Conservation (phyloP, 2,329 filamentous ascomycete species). For the Podosphaera leucotricha region DNA sequence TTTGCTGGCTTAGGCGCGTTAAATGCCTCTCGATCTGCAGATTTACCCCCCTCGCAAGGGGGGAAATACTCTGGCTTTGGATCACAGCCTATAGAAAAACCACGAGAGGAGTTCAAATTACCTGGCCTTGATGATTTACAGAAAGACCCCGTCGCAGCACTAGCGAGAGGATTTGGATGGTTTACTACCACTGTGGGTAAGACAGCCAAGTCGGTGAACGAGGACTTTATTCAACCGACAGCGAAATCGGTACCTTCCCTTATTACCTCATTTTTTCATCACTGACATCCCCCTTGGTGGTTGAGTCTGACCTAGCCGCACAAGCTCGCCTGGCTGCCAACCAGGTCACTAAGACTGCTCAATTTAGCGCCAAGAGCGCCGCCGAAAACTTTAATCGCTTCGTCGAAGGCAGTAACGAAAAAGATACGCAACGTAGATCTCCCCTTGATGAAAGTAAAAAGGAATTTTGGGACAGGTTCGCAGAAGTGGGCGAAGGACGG, state of each 20-base stretch:
- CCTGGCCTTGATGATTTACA: conserved; percentile 73
- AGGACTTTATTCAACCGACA: conserved; percentile 78
- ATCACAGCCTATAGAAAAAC: conserved; percentile 32
- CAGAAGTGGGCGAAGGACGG: conserved; percentile 20
- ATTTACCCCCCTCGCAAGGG: conserved; percentile 66
- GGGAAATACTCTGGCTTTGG: conserved; percentile 88
- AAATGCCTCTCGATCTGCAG: conserved; percentile 53
- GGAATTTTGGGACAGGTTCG: conserved; percentile 86
- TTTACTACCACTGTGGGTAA: conserved; percentile 71
- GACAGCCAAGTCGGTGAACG: conserved; percentile 76
- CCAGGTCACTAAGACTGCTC: conserved; percentile 41
- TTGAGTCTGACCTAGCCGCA: conserved; percentile 54
- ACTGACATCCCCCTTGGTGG: conserved; percentile 30
- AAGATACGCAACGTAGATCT: conserved; percentile 16
- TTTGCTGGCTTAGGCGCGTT: conserved; percentile 67
- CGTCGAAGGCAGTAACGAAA: conserved; percentile 44
- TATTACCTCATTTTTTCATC: conserved; percentile 2
- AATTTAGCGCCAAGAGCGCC: conserved; percentile 48
- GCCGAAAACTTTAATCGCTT: conserved; percentile 67
- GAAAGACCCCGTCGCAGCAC: conserved; percentile 65
- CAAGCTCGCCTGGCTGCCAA: conserved; percentile 37
- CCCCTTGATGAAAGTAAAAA: conserved; percentile 40
- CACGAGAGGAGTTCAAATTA: conserved; percentile 22
- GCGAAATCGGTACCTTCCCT: conserved; percentile 47
- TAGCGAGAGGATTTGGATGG: conserved; percentile 90